Base-by-base conservation (phyloP, 2,329 filamentous ascomycete species). In the Macrophomina pseudophaseolina region DNA sequence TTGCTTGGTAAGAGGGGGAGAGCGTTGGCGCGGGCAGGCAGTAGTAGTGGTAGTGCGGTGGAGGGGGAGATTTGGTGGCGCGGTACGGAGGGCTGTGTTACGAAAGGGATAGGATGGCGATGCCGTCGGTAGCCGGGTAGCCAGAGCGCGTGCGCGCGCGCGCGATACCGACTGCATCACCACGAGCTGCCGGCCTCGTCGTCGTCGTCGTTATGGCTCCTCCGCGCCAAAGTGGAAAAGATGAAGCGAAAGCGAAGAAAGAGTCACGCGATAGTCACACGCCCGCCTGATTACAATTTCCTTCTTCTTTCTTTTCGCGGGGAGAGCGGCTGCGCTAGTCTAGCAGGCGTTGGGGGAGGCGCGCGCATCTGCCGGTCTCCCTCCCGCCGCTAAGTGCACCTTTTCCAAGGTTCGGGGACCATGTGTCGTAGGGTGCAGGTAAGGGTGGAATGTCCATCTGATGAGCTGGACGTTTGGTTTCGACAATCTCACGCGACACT, bases 401-500 rank as follows among this genome's bases (percentile, higher is more conserved):
- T 28, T 28, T 6, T 12, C 2, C 49, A 30, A 30, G 49, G 28
- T 30, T 30, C 49, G 30, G 49, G 6, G 30, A n/a, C 6, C 30
- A 5, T 16, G 49, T 53, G 49, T 18, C 23, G 23, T 23, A 23
- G 16, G 18, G 32, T 14, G 32, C 38, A 16, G n/a, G 16, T n/a
- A 18, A 16, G 52, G 16, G 33, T 33, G 30, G 33, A 35, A 38
- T 9, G 35, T 38, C 33, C 38, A n/a, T 23, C 33, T 40, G n/a
- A 12, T 18, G 30, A 8, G 33, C 32, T 54, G 52, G 32, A 38
- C 16, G 32, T 7, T 9, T 16, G 7, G 42, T 4, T 44, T n/a
- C 42, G 32, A 33, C 8, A 8, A 35, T 40, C 58, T 62, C 58
- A 62, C 58, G 58, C 58, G 58, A 62, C 58, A 49, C 58, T 62